Evolutionary conservation across 257 asterid species (phyloP), one percentile per base, ranked within the genome.

Genomic region (Solanum stenotomum): DNA sequence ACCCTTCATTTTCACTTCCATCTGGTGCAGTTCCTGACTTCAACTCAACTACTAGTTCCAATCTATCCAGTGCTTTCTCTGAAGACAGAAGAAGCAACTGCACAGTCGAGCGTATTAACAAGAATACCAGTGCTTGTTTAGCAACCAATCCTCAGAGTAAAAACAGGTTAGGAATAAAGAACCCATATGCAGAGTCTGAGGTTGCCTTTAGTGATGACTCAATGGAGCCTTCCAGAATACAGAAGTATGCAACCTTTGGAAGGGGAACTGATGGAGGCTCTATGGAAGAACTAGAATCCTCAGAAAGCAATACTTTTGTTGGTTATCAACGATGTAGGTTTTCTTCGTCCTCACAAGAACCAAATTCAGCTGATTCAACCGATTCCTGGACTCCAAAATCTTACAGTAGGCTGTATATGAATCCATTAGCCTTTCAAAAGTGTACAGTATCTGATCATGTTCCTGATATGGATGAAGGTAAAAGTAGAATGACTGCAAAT

Each of bases 1-100:
- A 89, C 2, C 10, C 93, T 44, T 37, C 93, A 3, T 91, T 95
- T 72, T 70, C 95, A 46, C 93, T 96, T 88, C 99, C 99, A 10
- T 87, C 95, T 37, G 96, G 99, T 87, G 91, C 99, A 46, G 98
- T 96, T 34, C 99, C 98, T 6, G 99, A 97, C 86, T 95, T 97
- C 75, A 97, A 96, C 92, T 96, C 99, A 89, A 93, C 89, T 93
- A 89, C 94, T 7, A 89, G 92, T 83, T 91, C 98, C 76, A 90
- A 88, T 40, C 27, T 89, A 56, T 89, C 93, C 38, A 87, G 87
- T 33, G 87, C 88, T 15, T 74, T 90, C 75, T 87, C 94, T 1
- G 94, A 89, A 61, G 93, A 92, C 70, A 89, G 87, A 61, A 90
- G 83, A 74, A 89, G 90, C 65, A 89, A 89, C 67, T 89, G 92